phyloP scores from a whole-genome alignment of 108 stramenopile species.

The Hondaea fermentalgiana region DNA sequence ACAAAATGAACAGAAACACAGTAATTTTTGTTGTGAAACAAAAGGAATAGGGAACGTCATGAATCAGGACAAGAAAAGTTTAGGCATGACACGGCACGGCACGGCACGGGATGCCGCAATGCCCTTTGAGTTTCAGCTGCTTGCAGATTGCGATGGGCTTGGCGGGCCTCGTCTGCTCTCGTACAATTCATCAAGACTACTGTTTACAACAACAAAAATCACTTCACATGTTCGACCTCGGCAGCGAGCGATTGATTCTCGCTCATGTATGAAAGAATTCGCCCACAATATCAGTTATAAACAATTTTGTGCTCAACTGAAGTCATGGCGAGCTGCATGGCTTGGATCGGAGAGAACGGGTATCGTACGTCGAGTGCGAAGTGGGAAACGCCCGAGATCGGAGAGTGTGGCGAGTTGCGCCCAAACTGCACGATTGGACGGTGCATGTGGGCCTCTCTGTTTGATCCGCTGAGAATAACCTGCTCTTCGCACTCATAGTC shows the following conservation, averaged over 20 bases:
- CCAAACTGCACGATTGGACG: slow-evolving; percentile 34
- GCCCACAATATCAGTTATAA: neutral
- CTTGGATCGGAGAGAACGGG: slow-evolving; percentile 29
- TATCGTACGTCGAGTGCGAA: slow-evolving; percentile 28
- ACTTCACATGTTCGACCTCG: no score
- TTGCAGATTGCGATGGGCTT: no score
- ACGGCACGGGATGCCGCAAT: no score
- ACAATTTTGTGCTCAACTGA: slow-evolving; percentile 25
- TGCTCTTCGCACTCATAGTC: neutral
- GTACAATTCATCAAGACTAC: no score
- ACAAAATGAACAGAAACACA: no score
- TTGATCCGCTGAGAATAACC: neutral
- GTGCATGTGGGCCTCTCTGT: neutral
- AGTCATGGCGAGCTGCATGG: slow-evolving; percentile 26
- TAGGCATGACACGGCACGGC: no score
- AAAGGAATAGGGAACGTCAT: no score
- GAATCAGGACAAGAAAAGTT: no score
- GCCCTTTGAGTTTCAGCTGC: no score
- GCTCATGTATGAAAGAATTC: neutral
- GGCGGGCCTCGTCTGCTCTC: no score
- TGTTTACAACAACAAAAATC: no score
- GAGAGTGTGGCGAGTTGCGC: neutral
- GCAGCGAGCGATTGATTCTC: neutral
- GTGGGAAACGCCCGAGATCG: neutral
- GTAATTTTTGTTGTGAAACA: no score